Base-by-base conservation (phyloP, 1,284 basidiomycete species). In the Filobasidium uniguttulatum region DNA sequence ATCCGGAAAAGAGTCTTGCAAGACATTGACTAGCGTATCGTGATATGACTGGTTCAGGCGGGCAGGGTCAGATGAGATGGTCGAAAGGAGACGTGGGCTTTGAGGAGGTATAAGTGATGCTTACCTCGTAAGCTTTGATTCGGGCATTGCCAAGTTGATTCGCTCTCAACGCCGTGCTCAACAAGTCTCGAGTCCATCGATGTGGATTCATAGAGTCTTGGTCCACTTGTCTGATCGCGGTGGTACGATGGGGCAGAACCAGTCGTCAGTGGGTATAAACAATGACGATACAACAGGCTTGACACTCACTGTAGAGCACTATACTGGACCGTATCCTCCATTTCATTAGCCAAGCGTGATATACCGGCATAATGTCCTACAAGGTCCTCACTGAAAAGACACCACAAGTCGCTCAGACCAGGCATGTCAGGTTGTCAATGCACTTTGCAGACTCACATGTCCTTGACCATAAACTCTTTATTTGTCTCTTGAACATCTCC, bases 81-180 rank as follows among this genome's bases (percentile, higher is more conserved):
- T 38, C 19, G 19, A 20, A 10, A 20, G 10, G 8, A 14, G 12
- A 10, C 12, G 12, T 12, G 10, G 8, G 36, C 12, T 19, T 38
- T 8, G 36, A 8, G 12, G 8, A 38, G 12, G 10, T 9, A 40
- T 40, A 14, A 22, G 14, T 3, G 4, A 40, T 17, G 4, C 37
- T 40, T 22, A 43, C 40, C 26, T 43, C 40, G 26, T 43, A 43
- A n/a, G 40, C 6, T 26, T 43, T 43, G 14, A 43, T 29, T 3
- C 40, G 40, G 29, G 40, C 40, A 19, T 43, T 43, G 15, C 40
- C 40, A 19, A 43, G 40, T 19, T 43, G 40, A 20, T 43, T 43
- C 20, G 40, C 40, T 12, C 40, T 12, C 14, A 43, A 19, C 14
- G 40, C 6, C 3, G 25, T 26, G 19, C 40, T 29, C 4, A 43